phyloP scores from a whole-genome alignment of 169 alveolate genomes.

The Nephromyces sp. region DNA sequence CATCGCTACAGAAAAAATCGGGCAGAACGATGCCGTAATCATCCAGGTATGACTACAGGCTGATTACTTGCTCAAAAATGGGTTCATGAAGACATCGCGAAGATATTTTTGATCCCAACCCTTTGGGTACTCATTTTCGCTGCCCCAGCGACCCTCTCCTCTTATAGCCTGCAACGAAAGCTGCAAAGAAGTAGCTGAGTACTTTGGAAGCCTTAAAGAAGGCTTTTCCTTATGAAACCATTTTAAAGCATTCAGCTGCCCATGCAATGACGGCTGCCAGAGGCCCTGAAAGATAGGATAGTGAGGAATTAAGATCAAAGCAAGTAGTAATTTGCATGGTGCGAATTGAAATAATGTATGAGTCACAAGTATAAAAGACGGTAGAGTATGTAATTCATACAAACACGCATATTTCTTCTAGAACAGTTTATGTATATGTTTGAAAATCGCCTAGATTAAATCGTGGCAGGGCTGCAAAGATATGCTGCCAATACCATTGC shows the following conservation, averaged over 20 bases:
- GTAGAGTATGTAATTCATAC: not conserved
- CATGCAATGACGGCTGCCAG: constrained; percentile 65
- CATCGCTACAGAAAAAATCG: no score
- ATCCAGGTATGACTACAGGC: no score
- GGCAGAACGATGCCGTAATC: no score
- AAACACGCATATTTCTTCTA: not conserved
- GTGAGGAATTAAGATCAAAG: not conserved
- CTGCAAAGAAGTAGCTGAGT: constrained; percentile 60
- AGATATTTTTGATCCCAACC: constrained; percentile 74
- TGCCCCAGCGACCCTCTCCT: constrained; percentile 78
- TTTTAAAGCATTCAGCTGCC: constrained; percentile 58
- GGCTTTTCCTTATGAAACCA: constrained; percentile 60
- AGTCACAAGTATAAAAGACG: no score
- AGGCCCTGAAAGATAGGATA: constrained; percentile 46
- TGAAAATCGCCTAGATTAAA: not conserved
- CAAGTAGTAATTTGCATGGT: not conserved
- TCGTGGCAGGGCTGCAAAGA: not conserved
- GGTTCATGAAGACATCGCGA: constrained; percentile 55
- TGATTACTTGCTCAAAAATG: constrained; percentile 32
- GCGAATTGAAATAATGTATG: no score
- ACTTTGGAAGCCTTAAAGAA: constrained; percentile 58
- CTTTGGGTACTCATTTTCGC: constrained; percentile 62
- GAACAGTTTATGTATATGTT: not conserved
- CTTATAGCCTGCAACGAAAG: constrained; percentile 64
- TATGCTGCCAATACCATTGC: not conserved